Base-by-base conservation (phyloP, 257 asterid genomes). In the Capsicum baccatum region DNA sequence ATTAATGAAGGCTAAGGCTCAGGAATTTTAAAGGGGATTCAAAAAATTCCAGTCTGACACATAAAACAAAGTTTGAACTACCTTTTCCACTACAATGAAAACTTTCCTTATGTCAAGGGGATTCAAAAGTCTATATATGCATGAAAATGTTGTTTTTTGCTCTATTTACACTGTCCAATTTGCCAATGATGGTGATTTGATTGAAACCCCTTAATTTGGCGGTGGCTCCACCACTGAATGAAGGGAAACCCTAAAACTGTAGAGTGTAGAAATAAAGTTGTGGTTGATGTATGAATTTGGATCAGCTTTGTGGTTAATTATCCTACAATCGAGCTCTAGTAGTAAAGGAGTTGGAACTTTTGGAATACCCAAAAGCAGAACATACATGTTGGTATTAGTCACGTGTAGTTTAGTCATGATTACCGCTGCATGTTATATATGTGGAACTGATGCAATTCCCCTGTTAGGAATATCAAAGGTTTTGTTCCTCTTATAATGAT, bases 381-480 rank as follows among this genome's bases (percentile, higher is more conserved):
- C 73, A 66, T 14, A 68, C 54, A 12, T 66, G 78, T 68, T 68
- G 78, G 78, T 14, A 68, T 68, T 39, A 68, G 52, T 62, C 2
- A 67, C 73, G 2, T 39, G 12, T 39, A 21, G 35, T 39, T 68
- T 37, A 6, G 54, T 15, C 26, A 68, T 68, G 21, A 42, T 68
- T 35, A 39, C 78, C 9, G 21, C 5, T 3, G 13, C 15, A 15
- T 35, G 50, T 67, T 68, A 37, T 39, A 15, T 39, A 16, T 68
- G 26, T 68, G 78, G 78, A 16, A 68, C 78, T 68, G 10, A 26
- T 14, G 54, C 21, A 35, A 8, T 68, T 68, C 78, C 52, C 52
- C 78, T 37, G 16, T 68, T 15, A 68, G 78, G 17, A 35, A 68
- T 68, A 68, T 39, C 26, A 8, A 68, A 68, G 78, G 52, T 37